Percentiles rank a stretch among this genome's conserved stretches.
These are phyloP conservation scores for Sugiyamaella neomexicana DNA, from an alignment of 1,139 yeast genomes.

Conservation along the genomic window DNA sequence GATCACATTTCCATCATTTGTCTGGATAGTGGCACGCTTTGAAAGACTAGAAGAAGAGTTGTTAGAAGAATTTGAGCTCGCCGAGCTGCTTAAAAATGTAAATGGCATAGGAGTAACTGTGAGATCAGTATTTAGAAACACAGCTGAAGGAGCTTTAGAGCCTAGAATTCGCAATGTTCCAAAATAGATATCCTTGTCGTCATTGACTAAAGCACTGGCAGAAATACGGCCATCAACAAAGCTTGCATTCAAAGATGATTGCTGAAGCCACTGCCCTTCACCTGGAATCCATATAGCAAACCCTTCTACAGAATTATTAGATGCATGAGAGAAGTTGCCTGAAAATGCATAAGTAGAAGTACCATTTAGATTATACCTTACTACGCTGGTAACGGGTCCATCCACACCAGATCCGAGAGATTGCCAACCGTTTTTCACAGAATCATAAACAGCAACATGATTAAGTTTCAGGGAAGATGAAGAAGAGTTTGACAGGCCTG, in stretches of 20 bases:
- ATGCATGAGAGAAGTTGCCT: constrained; percentile 33
- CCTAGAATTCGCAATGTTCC: constrained; percentile 31
- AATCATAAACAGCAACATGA: constrained; percentile 35
- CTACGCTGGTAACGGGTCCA: constrained; percentile 34
- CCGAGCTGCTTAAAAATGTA: constrained; percentile 40
- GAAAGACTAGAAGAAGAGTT: constrained; percentile 22
- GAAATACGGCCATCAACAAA: constrained; percentile 31
- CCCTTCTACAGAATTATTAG: constrained; percentile 25
- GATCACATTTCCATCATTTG: constrained; percentile 28
- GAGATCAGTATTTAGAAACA: constrained; percentile 30
- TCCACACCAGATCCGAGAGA: constrained; percentile 34
- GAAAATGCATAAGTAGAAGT: constrained; percentile 45
- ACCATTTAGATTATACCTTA: constrained; percentile 31
- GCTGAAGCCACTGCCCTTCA: constrained; percentile 33
- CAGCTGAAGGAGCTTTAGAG: constrained; percentile 34
- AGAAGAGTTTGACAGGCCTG: constrained; percentile 32
- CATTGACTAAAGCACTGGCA: constrained; percentile 20
- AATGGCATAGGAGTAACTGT: constrained; percentile 33
- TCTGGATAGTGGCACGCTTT: constrained; percentile 27
- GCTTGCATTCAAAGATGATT: constrained; percentile 24
- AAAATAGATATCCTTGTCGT: constrained; percentile 26
- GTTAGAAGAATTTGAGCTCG: constrained; percentile 27
- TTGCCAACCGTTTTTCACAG: constrained; percentile 30
- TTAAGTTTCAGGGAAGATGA: constrained; percentile 30
- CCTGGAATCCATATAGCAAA: constrained; percentile 36